Evolutionary conservation across 345 rosid species (phyloP).

Genomic region (Populus deltoides): DNA sequence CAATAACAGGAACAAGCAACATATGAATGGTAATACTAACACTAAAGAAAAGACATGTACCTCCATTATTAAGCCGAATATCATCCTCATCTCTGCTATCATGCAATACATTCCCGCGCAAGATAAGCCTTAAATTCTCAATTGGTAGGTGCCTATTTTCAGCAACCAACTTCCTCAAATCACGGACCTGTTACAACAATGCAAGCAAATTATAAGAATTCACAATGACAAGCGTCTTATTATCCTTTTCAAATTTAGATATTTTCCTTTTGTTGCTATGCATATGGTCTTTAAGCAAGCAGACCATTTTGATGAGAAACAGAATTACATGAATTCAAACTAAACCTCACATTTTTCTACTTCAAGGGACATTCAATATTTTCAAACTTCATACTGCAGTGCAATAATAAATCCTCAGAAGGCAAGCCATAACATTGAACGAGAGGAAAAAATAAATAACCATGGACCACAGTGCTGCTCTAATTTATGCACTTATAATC

Average conservation of each 20-base stretch:
- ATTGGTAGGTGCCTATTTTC: slow-evolving; percentile 45
- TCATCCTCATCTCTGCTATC: slow-evolving; percentile 64
- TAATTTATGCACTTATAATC: no score
- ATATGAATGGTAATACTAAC: background rate
- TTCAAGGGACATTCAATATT: no score
- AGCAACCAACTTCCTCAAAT: slow-evolving; percentile 64
- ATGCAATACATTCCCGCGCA: slow-evolving; percentile 58
- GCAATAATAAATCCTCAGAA: no score
- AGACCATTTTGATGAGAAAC: background rate
- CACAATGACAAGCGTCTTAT: no score
- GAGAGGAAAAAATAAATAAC: no score
- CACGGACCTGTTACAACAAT: slow-evolving; percentile 42
- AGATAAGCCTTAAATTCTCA: slow-evolving; percentile 61
- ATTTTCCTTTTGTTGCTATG: background rate
- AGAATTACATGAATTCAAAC: background rate
- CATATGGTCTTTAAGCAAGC: background rate
- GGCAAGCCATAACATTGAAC: no score
- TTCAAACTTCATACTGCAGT: no score
- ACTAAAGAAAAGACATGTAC: slow-evolving; percentile 29
- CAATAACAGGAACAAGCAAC: background rate
- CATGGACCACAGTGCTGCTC: no score
- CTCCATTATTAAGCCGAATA: slow-evolving; percentile 43
- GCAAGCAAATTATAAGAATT: background rate
- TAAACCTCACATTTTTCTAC: no score
- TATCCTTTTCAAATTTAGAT: no score